Conservation (phyloP, 139 green algal genomes). For the Chlorella sp. region DNA sequence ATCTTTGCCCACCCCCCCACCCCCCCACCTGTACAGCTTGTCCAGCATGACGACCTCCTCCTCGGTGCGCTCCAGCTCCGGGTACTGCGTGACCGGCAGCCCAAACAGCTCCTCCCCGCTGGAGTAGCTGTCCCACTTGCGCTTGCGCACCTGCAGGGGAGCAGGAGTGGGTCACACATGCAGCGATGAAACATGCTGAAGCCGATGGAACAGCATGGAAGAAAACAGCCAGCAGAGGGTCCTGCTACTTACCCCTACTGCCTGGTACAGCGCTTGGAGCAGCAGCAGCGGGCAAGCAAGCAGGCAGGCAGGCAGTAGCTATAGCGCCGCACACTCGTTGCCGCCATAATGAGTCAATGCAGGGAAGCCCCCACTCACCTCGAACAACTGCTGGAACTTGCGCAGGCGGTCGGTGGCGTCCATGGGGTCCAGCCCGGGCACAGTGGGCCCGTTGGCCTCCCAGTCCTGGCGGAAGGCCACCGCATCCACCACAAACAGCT, state of each 20-base stretch:
- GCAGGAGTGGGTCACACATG: not conserved
- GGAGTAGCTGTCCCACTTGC: conserved; percentile 92
- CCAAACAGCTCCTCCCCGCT: conserved; percentile 95
- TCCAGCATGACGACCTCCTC: conserved; percentile 86
- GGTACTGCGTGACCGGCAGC: conserved; percentile 86
- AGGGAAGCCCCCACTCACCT: conserved; percentile 49
- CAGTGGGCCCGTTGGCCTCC: conserved; percentile 89
- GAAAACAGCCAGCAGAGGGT: not conserved
- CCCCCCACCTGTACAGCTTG: conserved; percentile 73
- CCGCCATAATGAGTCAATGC: not conserved
- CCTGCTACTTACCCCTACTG: too few species aligned
- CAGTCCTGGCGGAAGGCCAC: conserved; percentile 82
- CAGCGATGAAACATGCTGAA: not conserved
- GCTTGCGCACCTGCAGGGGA: conserved; percentile 78
- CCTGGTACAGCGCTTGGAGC: not conserved
- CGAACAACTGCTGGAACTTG: conserved; percentile 95
- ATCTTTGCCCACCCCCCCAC: not conserved
- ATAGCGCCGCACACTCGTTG: not conserved
- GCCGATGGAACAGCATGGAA: not conserved
- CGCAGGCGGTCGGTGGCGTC: conserved; percentile 89
- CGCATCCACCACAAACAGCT: conserved; percentile 83
- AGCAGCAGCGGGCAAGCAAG: not conserved
- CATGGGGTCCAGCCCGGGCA: conserved; percentile 88
- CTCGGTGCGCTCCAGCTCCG: conserved; percentile 90
- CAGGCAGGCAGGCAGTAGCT: not conserved